Conservation (phyloP, 257 asterid species). For the Solanum dulcamara region DNA sequence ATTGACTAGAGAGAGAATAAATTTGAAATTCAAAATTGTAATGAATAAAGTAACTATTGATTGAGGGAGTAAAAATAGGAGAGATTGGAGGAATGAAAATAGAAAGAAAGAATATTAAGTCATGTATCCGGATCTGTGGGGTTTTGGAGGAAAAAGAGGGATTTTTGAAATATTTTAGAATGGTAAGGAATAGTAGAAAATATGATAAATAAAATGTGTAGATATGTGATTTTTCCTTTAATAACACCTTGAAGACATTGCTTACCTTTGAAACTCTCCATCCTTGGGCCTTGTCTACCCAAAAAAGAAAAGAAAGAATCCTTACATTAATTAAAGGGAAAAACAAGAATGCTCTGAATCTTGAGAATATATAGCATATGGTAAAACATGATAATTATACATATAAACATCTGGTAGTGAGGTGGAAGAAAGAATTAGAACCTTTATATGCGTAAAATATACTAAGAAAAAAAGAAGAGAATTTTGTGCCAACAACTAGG, state of each 20-base stretch:
- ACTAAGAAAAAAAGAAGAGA: neutral
- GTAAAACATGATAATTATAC: neutral
- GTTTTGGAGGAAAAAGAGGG: too few species aligned
- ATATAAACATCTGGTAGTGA: neutral
- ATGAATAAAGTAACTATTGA: too few species aligned
- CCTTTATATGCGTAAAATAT: neutral
- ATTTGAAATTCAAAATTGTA: too few species aligned
- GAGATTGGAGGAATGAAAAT: too few species aligned
- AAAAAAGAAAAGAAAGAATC: neutral
- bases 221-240: too few species aligned
- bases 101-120: too few species aligned
- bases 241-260: neutral
- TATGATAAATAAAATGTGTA: too few species aligned
- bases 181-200: too few species aligned
- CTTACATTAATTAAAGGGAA: neutral
- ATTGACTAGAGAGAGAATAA: too few species aligned
- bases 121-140: too few species aligned
- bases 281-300: neutral
- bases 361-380: neutral
- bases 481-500: neutral
- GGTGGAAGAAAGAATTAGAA: neutral
- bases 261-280: neutral
- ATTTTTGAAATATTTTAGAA: too few species aligned
- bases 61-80: too few species aligned
- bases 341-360: neutral